Evolutionary conservation across 106 monocot genomes (phyloP).

Genomic region (Allium fistulosum): DNA sequence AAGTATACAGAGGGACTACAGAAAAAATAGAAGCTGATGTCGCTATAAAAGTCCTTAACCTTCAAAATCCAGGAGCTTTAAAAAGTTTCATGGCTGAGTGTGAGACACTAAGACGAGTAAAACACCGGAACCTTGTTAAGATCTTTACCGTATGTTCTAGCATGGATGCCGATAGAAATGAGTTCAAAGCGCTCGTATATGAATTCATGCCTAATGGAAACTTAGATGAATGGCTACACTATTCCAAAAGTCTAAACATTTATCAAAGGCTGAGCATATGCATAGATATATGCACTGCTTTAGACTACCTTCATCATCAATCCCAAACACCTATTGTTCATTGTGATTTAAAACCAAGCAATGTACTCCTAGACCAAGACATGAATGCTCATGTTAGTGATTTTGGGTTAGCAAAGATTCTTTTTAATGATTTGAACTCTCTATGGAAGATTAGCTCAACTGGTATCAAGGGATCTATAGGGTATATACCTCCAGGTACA

Average conservation of each 20-base stretch:
- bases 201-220: slow-evolving; percentile 31
- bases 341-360: slow-evolving; percentile 57
- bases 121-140: slow-evolving; percentile 38
- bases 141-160: slow-evolving; percentile 22
- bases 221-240: slow-evolving; percentile 26
- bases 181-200: slow-evolving; percentile 28
- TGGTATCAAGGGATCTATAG: slow-evolving; percentile 34
- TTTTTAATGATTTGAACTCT: not conserved
- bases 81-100: slow-evolving; percentile 43
- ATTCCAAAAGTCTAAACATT: not conserved
- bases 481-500: slow-evolving; percentile 47
- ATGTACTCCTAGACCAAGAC: slow-evolving; percentile 38
- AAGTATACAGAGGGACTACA: slow-evolving; percentile 23
- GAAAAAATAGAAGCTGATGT: not conserved
- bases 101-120: slow-evolving; percentile 15
- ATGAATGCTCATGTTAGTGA: slow-evolving; percentile 39
- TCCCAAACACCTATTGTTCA: slow-evolving; percentile 22
- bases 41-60: slow-evolving; percentile 38
- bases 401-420: slow-evolving; percentile 35
- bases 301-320: slow-evolving; percentile 48
- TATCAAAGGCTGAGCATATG: slow-evolving; percentile 26
- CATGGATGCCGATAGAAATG: slow-evolving; percentile 14
- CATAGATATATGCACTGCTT: slow-evolving; percentile 39
- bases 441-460: not conserved
- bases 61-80: slow-evolving; percentile 24